Conservation (phyloP, 2,329 filamentous ascomycete species). For the Colletotrichum salicis region DNA sequence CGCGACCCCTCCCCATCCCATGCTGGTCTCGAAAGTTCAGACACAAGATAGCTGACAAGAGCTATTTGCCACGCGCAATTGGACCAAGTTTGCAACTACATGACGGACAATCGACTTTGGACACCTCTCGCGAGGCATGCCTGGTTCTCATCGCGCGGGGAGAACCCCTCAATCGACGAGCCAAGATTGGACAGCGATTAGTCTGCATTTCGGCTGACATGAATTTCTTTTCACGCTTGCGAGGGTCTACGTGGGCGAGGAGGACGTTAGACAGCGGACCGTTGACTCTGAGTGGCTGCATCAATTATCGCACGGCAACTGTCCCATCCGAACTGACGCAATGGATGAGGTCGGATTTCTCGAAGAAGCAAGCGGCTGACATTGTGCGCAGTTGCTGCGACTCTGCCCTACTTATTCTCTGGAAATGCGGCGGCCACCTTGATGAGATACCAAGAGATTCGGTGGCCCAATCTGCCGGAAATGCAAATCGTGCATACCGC, state of each 20-base stretch:
- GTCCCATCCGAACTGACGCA: constrained; percentile 31
- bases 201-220: constrained; percentile 28
- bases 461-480: constrained; percentile 20
- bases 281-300: constrained; percentile 26
- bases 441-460: constrained; percentile 7
- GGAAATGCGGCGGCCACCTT: constrained; percentile 1
- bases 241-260: constrained; percentile 21
- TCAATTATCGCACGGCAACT: constrained; percentile 11
- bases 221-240: constrained; percentile 26
- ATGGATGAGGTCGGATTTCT: constrained; percentile 18
- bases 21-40: constrained; percentile 15
- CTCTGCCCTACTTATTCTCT: constrained; percentile 23
- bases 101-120: constrained; percentile 16
- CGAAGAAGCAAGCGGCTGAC: constrained; percentile 26
- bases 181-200: constrained; percentile 35
- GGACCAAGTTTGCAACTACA: constrained; percentile 10
- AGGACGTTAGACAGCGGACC: constrained; percentile 13
- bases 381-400: constrained; percentile 25
- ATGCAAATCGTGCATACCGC: constrained; percentile 2
- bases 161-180: constrained; percentile 29
- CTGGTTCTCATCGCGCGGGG: constrained; percentile 25
- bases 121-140: constrained; percentile 15
- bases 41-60: constrained; percentile 30
- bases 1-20: constrained; percentile 14
- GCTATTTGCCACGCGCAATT: constrained; percentile 29